These are phyloP conservation scores for Teunomyces atbi DNA, from an alignment of 805 yeast species.

Conservation along the genomic window DNA sequence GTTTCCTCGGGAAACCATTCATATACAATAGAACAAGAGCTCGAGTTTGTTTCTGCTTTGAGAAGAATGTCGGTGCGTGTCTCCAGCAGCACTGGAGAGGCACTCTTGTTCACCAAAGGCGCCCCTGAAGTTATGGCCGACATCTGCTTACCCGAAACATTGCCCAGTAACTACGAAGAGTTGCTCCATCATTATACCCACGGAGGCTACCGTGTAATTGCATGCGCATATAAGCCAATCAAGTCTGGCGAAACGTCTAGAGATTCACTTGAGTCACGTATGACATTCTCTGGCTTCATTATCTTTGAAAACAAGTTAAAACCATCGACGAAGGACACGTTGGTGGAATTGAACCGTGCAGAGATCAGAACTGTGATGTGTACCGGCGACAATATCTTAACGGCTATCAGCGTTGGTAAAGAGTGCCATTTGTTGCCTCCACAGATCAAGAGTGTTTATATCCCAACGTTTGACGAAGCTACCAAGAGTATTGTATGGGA, in stretches of 20 bases:
- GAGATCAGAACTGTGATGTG: conserved; percentile 88
- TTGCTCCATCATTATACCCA: conserved; percentile 84
- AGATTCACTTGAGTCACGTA: conserved; percentile 62
- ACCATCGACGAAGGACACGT: conserved; percentile 58
- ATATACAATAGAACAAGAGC: conserved; percentile 46
- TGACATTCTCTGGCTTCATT: conserved; percentile 83
- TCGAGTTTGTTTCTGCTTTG: conserved; percentile 80
- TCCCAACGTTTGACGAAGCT: conserved; percentile 54
- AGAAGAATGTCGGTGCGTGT: conserved; percentile 86
- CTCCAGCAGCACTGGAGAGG: conserved; percentile 11
- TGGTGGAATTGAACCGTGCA: conserved; percentile 62
- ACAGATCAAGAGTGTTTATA: conserved; percentile 32
- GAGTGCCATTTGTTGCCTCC: conserved; percentile 70
- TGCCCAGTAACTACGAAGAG: conserved; percentile 76
- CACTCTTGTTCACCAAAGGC: conserved; percentile 70
- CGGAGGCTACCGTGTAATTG: conserved; percentile 92
- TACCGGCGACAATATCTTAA: conserved; percentile 93
- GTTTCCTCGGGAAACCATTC: conserved; percentile 6
- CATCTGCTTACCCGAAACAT: conserved; percentile 66
- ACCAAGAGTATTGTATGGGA: conserved; percentile 53
- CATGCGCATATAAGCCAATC: conserved; percentile 72
- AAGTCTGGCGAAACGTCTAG: conserved; percentile 34
- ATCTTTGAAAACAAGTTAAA: conserved; percentile 91
- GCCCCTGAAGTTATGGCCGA: conserved; percentile 93
- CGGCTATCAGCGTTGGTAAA: conserved; percentile 90